Base-by-base conservation (phyloP, 1,139 yeast genomes). In the Hemisphaericaspora subhashii region DNA sequence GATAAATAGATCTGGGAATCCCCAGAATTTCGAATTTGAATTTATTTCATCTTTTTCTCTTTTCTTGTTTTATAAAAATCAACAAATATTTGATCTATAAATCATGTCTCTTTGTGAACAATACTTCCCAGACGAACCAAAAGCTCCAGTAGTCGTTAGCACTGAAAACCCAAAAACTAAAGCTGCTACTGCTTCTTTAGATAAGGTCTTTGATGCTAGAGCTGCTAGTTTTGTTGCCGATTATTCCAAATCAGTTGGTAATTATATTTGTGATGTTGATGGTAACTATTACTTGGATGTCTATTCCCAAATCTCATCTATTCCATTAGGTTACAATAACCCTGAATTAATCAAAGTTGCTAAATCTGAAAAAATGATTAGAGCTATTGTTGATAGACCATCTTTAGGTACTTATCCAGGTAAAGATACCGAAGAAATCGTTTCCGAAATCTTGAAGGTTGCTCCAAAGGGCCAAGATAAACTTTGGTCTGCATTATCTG, bases 341-440 rank as follows among this genome's bases (percentile, higher is more conserved):
- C 90, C 90, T 8, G 81, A 74, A 14, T 70, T 84, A 48, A 68
- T 73, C 39, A 73, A 75, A 55, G 75, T 74, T 39, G 89, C 90
- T 40, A 71, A 68, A 55, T 74, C 84, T 16, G 83, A 77, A 43
- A 79, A 74, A 51, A 81, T 82, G 83, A 60, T 79, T 46, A 72
- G 77, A 53, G 86, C 88, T 12, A 64, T 84, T 46, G 81, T 83
- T 49, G 82, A 84, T 64, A 75, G 92, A 58, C 89, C 92, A 30
- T 90, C 92, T 9, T 66, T 81, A 43, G 89, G 88, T 46, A 82
- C 82, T 68, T 84, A 83, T 63, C 88, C 92, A 29, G 77, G 85
- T 43, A 61, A 60, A 37, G 88, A 84, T 52, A 72, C 73, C 47
- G 79, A 77, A 49, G 68, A 72, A 40, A 81, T 82, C 47, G 70